phyloP scores from a whole-genome alignment of 495 filamentous ascomycete species.

The Recurvomyces mirabilis region DNA sequence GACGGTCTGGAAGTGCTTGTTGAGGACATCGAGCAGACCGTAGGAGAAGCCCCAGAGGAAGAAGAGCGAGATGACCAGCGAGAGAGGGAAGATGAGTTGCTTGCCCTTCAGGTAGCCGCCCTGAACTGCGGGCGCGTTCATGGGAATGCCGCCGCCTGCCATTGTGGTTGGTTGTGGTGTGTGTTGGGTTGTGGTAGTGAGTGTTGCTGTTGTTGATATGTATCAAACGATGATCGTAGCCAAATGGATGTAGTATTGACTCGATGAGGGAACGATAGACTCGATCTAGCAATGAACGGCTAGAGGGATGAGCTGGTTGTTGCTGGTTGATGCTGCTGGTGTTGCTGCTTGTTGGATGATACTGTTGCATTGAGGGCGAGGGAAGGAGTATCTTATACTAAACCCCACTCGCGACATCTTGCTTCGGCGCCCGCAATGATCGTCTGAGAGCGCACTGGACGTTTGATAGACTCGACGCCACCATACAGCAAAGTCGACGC shows the following conservation, averaged over 20 bases:
- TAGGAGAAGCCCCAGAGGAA: conserved; percentile 86
- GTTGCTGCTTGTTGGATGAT: no score
- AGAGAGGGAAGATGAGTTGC: conserved; percentile 37
- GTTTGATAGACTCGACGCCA: no score
- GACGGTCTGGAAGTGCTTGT: conserved; percentile 50
- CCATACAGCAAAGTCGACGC: no score
- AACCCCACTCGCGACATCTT: neutral
- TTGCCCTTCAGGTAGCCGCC: conserved; percentile 20
- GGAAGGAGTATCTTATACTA: conserved; percentile 1
- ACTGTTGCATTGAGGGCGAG: neutral
- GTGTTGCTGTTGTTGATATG: neutral
- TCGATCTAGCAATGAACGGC: conserved; percentile 5
- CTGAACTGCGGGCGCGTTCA: conserved; percentile 9
- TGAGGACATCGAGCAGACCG: conserved; percentile 66
- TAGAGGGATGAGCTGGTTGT: neutral
- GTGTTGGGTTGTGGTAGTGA: neutral
- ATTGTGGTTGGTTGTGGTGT: conserved; percentile 1
- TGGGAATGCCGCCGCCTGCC: conserved; percentile 18
- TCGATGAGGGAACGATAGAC: neutral
- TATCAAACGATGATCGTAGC: neutral
- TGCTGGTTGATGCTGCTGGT: neutral
- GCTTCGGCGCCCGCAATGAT: no score
- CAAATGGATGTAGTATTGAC: neutral
- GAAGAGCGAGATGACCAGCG: conserved; percentile 62
- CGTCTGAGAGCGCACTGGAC: no score